These are phyloP conservation scores for Cladosporium austrohemisphaericum DNA, from an alignment of 2,329 filamentous ascomycete genomes.

Conservation along the genomic window DNA sequence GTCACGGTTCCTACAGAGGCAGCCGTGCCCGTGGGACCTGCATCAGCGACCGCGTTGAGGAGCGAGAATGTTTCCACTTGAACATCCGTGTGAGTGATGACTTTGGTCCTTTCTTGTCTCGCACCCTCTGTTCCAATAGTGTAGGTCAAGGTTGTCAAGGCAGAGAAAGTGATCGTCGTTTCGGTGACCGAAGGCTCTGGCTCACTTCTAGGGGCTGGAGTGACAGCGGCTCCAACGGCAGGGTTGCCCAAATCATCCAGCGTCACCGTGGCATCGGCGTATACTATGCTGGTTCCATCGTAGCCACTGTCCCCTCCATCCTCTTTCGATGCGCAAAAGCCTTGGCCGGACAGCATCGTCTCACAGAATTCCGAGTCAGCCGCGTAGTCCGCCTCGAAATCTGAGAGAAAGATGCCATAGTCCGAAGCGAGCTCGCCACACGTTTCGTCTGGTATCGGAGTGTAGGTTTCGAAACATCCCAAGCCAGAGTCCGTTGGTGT, in stretches of 20 bases:
- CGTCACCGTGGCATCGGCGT: slow-evolving; percentile 12
- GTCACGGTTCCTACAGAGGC: slow-evolving; percentile 11
- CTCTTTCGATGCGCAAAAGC: slow-evolving; percentile 16
- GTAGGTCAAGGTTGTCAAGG: slow-evolving; percentile 16
- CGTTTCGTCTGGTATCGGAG: slow-evolving; percentile 14
- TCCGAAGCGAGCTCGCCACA: slow-evolving; percentile 19
- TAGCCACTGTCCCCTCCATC: neutral
- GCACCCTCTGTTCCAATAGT: slow-evolving; percentile 12
- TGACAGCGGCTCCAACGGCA: slow-evolving; percentile 7
- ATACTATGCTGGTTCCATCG: slow-evolving; percentile 6
- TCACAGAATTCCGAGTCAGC: slow-evolving; percentile 19
- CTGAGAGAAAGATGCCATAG: slow-evolving; percentile 18
- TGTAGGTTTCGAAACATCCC: slow-evolving; percentile 12
- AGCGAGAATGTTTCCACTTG: slow-evolving; percentile 17
- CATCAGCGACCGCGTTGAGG: slow-evolving; percentile 15
- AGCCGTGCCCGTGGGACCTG: slow-evolving; percentile 7
- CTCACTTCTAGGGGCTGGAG: slow-evolving; percentile 6
- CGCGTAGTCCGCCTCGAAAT: slow-evolving; percentile 17
- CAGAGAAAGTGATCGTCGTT: slow-evolving; percentile 1
- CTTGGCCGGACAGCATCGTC: slow-evolving; percentile 18
- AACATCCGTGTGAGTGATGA: slow-evolving; percentile 17
- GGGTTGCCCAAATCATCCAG: slow-evolving; percentile 11
- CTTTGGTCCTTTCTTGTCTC: slow-evolving; percentile 12
- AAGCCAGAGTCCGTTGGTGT: slow-evolving; percentile 6
- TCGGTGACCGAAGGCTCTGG: slow-evolving; percentile 1